Evolutionary conservation across 139 green algal genomes (phyloP).

Genomic region (Monoraphidium neglectum): DNA sequence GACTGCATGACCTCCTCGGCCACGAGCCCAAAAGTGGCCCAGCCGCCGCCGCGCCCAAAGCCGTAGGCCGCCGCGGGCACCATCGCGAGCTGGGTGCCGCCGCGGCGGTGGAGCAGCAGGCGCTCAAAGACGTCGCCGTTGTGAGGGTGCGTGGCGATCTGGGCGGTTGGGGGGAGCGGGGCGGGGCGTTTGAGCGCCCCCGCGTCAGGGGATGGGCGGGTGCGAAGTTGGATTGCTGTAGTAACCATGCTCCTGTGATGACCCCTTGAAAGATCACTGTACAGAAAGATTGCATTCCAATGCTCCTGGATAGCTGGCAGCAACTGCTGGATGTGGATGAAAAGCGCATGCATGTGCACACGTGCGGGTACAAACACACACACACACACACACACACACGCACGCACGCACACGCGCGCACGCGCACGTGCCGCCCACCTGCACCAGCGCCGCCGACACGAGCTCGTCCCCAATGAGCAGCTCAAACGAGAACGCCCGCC

Average conservation of each 20-base stretch:
- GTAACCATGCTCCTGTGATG: too few relatives aligned
- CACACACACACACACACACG: not conserved
- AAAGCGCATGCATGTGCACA: not conserved
- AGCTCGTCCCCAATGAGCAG: slow-evolving; percentile 25
- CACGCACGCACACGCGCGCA: not conserved
- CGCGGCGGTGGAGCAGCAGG: slow-evolving; percentile 12
- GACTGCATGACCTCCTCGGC: not conserved
- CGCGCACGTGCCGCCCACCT: not conserved
- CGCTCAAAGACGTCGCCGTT: slow-evolving; percentile 12
- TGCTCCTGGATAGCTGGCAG: not conserved
- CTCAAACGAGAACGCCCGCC: slow-evolving; percentile 18
- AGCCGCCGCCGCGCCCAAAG: not conserved
- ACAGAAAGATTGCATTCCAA: not conserved
- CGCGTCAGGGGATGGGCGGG: not conserved
- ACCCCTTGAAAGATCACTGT: not conserved
- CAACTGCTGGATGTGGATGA: not conserved
- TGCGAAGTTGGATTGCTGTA: not conserved
- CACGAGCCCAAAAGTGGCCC: not conserved
- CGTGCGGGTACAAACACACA: not conserved
- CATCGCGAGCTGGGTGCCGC: slow-evolving; percentile 10
- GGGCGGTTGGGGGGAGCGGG: not conserved
- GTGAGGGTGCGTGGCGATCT: slow-evolving; percentile 14
- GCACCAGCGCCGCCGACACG: slow-evolving; percentile 17
- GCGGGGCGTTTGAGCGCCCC: too few relatives aligned
- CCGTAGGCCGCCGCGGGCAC: not conserved